Evolutionary conservation across 768 basidiomycete genomes (phyloP).

Genomic region (Phanerodontia chrysosporium): DNA sequence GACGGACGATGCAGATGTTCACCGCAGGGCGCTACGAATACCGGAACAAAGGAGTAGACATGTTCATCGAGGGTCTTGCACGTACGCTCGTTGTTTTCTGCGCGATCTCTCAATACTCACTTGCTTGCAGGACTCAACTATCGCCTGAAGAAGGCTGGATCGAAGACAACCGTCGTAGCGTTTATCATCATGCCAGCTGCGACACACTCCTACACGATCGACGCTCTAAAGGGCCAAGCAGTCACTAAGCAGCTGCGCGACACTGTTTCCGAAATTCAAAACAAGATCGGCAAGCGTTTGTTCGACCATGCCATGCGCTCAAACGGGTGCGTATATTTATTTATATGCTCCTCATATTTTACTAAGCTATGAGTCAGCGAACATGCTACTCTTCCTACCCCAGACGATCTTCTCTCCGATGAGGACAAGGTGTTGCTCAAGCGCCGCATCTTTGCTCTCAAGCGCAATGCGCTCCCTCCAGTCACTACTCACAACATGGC

Average conservation of each 20-base stretch:
- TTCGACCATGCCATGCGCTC: slow-evolving; percentile 95
- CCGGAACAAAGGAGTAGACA: slow-evolving; percentile 98
- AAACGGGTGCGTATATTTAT: slow-evolving; percentile 60
- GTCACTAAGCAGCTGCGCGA: slow-evolving; percentile 96
- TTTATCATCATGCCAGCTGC: slow-evolving; percentile 99
- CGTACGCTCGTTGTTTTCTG: slow-evolving; percentile 40
- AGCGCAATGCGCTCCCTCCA: slow-evolving; percentile 91
- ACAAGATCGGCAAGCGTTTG: slow-evolving; percentile 84
- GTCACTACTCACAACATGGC: slow-evolving; percentile 99
- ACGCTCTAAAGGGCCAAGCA: slow-evolving; percentile 95
- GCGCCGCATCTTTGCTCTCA: slow-evolving; percentile 93
- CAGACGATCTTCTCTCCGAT: slow-evolving; percentile 75
- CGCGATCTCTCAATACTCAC: neutral
- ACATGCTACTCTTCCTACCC: slow-evolving; percentile 66
- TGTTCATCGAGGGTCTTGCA: slow-evolving; percentile 97
- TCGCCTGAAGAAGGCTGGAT: slow-evolving; percentile 56
- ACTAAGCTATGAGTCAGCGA: slow-evolving; percentile 46
- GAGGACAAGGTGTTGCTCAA: slow-evolving; percentile 95
- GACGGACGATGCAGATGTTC: slow-evolving; percentile 64
- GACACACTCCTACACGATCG: slow-evolving; percentile 95
- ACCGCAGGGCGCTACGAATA: slow-evolving; percentile 99
- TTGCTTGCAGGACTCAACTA: slow-evolving; percentile 49
- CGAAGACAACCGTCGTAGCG: slow-evolving; percentile 85
- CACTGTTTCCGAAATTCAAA: slow-evolving; percentile 93
- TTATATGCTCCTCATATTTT: neutral